Conservation (phyloP, 2,329 filamentous ascomycete genomes). For the Aaosphaeria arxii region DNA sequence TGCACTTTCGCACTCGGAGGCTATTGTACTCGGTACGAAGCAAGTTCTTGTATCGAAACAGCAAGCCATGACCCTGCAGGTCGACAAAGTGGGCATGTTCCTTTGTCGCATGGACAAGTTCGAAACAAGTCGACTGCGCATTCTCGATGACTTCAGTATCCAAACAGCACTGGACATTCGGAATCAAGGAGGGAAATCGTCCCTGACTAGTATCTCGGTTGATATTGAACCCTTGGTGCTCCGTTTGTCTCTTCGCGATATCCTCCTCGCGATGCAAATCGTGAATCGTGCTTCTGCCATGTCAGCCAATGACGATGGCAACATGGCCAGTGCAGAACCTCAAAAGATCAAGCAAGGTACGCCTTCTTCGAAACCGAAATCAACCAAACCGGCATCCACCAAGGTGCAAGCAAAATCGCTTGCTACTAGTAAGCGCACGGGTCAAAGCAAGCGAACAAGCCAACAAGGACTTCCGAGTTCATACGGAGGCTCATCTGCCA, state of each 20-base stretch:
- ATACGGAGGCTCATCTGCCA: conserved; percentile 47
- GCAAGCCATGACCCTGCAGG: conserved; percentile 87
- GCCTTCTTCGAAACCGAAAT: conserved; percentile 46
- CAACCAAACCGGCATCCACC: conserved; percentile 45
- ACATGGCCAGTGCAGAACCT: conserved; percentile 49
- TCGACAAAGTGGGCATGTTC: conserved; percentile 96
- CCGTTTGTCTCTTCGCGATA: conserved; percentile 87
- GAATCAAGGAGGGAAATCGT: conserved; percentile 56
- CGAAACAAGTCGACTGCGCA: conserved; percentile 82
- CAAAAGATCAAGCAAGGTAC: conserved; percentile 55
- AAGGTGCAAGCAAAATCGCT: conserved; percentile 47
- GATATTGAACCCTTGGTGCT: conserved; percentile 90
- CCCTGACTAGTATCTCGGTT: conserved; percentile 74
- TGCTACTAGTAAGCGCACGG: conserved; percentile 39
- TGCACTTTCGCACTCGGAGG: conserved; percentile 83
- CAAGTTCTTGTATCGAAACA: conserved; percentile 91
- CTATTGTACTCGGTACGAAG: conserved; percentile 91
- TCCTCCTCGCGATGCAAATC: conserved; percentile 89
- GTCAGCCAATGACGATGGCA: conserved; percentile 54
- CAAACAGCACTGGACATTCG: conserved; percentile 81
- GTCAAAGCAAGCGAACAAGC: conserved; percentile 55
- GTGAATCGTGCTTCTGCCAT: conserved; percentile 86
- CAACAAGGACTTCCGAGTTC: conserved; percentile 45
- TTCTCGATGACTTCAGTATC: conserved; percentile 94
- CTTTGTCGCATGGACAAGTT: conserved; percentile 98